A percentile compares a stretch with the other conserved stretches of the same genome.
Conservation (phyloP, 2,329 filamentous ascomycete genomes). For the Periconia sp. region DNA sequence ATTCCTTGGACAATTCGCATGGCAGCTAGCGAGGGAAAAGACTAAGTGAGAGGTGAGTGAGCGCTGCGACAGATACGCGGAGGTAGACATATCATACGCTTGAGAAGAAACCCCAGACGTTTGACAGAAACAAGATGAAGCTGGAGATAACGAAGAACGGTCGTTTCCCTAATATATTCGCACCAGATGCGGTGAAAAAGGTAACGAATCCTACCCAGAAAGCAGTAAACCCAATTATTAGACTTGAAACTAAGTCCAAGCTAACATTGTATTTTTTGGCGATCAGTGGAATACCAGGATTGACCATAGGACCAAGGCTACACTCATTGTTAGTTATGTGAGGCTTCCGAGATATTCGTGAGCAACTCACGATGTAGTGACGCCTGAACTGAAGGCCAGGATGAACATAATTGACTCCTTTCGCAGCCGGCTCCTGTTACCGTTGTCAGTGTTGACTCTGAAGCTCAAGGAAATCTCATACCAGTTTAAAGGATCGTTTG, state of each 20-base stretch:
- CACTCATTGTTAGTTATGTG: constrained; percentile 8
- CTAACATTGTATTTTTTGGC: constrained; percentile 45
- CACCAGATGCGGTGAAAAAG: constrained; percentile 51
- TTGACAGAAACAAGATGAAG: constrained; percentile 43
- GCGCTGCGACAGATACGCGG: neutral
- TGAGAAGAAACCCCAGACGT: constrained; percentile 50
- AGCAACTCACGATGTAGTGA: constrained; percentile 33
- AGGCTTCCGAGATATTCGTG: neutral
- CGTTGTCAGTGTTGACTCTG: too few relatives aligned
- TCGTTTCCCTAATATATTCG: constrained; percentile 47
- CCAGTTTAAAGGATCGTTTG: constrained; percentile 77
- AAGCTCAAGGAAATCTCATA: too few relatives aligned
- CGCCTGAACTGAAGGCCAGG: constrained; percentile 41
- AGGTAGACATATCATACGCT: constrained; percentile 17
- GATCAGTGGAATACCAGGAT: constrained; percentile 45
- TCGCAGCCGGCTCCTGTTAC: constrained; percentile 22
- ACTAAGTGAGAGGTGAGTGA: constrained; percentile 18
- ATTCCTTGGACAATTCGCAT: constrained; percentile 84
- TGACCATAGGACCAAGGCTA: constrained; percentile 51
- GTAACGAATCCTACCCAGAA: constrained; percentile 49
- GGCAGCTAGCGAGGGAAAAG: constrained; percentile 45
- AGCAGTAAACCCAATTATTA: constrained; percentile 46
- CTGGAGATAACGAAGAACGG: constrained; percentile 47
- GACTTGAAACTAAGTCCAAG: constrained; percentile 45
- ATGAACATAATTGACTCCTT: constrained; percentile 42